Percentiles rank a stretch among this genome's conserved stretches.
Conservation (phyloP, 1,284 basidiomycete species). For the Tylopilus sp. region DNA sequence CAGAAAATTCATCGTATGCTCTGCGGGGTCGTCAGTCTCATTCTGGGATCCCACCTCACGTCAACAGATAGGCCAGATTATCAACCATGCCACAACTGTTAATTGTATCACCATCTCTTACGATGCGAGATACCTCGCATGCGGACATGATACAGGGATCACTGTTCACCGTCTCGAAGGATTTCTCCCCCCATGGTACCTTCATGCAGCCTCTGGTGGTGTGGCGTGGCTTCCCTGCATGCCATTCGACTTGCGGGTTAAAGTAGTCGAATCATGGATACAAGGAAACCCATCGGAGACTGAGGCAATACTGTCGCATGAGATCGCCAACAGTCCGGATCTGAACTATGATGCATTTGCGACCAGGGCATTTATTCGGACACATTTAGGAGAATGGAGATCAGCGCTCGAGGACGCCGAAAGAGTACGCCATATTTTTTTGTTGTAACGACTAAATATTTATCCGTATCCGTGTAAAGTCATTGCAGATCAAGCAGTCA, state of each 20-base stretch:
- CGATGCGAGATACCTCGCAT: neutral
- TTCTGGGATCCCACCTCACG: neutral
- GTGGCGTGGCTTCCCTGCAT: neutral
- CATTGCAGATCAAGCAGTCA: no score
- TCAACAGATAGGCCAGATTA: no score
- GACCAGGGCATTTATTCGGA: neutral
- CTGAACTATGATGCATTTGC: neutral
- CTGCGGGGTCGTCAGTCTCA: neutral
- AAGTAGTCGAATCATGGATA: neutral
- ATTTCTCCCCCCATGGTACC: neutral
- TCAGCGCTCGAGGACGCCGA: neutral
- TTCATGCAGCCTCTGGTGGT: no score
- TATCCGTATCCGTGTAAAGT: neutral
- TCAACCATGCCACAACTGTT: neutral
- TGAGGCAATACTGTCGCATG: neutral
- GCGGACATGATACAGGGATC: neutral
- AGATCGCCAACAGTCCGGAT: neutral
- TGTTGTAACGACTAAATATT: neutral
- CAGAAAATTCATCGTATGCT: neutral
- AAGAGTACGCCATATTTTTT: neutral
- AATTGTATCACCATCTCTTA: neutral
- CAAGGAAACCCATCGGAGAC: neutral
- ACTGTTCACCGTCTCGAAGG: neutral
- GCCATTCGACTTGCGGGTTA: neutral
- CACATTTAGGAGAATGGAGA: no score